Evolutionary conservation across 2,329 filamentous ascomycete genomes (phyloP).

Genomic region (Botrytis porri): DNA sequence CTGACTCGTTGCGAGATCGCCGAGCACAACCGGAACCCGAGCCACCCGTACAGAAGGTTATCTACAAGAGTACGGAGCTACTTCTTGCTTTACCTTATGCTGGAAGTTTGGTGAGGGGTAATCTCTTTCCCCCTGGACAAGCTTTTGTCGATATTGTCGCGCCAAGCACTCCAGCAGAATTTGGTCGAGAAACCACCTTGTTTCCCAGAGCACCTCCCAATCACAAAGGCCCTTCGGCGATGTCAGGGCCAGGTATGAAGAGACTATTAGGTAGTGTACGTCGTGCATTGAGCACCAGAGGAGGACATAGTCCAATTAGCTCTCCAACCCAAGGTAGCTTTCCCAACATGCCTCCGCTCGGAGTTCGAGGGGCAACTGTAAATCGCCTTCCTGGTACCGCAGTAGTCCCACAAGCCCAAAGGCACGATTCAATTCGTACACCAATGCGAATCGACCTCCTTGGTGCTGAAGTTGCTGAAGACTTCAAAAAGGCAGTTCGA

Average conservation of each 20-base stretch:
- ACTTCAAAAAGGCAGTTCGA: constrained; percentile 72
- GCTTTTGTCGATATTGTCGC: constrained; percentile 70
- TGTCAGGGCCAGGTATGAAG: constrained; percentile 74
- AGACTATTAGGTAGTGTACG: constrained; percentile 84
- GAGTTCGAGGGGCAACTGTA: constrained; percentile 46
- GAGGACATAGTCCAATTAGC: constrained; percentile 28
- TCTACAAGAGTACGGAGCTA: constrained; percentile 55
- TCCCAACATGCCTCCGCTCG: constrained; percentile 37
- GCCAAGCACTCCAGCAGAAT: constrained; percentile 46
- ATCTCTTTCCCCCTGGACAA: constrained; percentile 76
- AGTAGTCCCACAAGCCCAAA: constrained; percentile 55
- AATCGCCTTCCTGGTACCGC: constrained; percentile 59
- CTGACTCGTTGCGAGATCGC: constrained; percentile 75
- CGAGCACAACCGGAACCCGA: constrained; percentile 41
- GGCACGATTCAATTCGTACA: constrained; percentile 45
- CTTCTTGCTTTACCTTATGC: constrained; percentile 65
- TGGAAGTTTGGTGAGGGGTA: constrained; percentile 83
- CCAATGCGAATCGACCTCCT: constrained; percentile 76
- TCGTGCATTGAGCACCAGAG: constrained; percentile 66
- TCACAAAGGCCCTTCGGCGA: constrained; percentile 53
- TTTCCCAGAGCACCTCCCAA: constrained; percentile 41
- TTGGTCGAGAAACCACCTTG: constrained; percentile 53
- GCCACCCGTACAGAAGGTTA: constrained; percentile 48
- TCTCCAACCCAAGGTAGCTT: constrained; percentile 40
- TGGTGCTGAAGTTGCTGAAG: constrained; percentile 73